Base-by-base conservation (phyloP, 306 rosid species). In the Delonix regia region DNA sequence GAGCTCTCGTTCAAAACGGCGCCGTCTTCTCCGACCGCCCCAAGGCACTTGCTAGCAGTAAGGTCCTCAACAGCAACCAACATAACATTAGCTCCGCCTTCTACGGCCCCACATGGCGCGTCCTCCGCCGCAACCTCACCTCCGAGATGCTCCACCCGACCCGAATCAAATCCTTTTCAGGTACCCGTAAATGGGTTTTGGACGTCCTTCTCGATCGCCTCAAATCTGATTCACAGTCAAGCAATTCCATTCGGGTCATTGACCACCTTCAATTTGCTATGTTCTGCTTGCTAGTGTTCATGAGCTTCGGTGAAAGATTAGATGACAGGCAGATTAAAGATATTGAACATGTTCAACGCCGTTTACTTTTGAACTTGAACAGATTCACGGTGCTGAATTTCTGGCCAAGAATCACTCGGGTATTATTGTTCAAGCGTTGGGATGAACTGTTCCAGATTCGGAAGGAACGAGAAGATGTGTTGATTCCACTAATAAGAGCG, bases 21-120 rank as follows among this genome's bases (percentile, higher is more conserved):
- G 36, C 84, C 0, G 4, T 75, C 6, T 86, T 85, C 83, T 78
- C 86, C 6, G 75, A 79, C 41, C 89, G 86, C 5, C 89, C 86
- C 2, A 36, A 47, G 19, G n/a, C 72, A 0, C 82, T 25, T 1
- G 6, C 75, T 0, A 51, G 59, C 11, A 0, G 0, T 6, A 42
- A 25, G 9, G 7, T 86, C 52, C 0, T 44, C 12, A 6, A 13
- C 51, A 34, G 80, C 5, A 2, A 82, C 48, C 86, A 76, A 4
- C 84, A 51, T 8, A 73, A 60, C 55, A 85, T 85, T 41, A 76
- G 22, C 21, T 33, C 69, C 0, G 47, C 69, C 44, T 16, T 18
- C 69, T 63, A 63, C 6, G 47, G 69, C 47, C 69, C 69, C 45
- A 63, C 45, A 22, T 55, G 62, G 62, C 33, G 28, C 2, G 13